phyloP scores from a whole-genome alignment of 306 rosid genomes.

The Prunus dulcis region DNA sequence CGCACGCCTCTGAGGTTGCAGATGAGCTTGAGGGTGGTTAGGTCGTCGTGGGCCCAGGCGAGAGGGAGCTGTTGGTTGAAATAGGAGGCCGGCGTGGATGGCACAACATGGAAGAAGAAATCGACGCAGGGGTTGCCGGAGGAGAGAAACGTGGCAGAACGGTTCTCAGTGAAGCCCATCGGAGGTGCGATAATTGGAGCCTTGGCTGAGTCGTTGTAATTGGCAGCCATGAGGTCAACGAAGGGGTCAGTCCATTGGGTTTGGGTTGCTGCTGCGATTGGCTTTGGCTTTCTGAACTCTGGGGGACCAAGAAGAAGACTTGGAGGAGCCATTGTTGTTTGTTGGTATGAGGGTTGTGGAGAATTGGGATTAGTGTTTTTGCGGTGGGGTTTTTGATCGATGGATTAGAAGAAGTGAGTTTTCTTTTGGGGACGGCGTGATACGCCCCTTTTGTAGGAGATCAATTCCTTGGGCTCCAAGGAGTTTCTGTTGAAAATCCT shows the following conservation, averaged over 20 bases:
- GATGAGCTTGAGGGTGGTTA: constrained; percentile 63
- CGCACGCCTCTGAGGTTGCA: constrained; percentile 62
- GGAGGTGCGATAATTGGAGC: background rate
- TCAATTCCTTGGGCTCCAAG: background rate
- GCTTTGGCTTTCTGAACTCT: constrained; percentile 20
- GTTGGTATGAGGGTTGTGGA: background rate
- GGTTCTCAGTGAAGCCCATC: constrained; percentile 26
- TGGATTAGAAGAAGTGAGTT: background rate
- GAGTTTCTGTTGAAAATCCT: too few species aligned
- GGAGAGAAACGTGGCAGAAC: constrained; percentile 11
- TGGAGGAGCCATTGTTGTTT: constrained; percentile 41
- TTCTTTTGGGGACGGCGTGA: background rate
- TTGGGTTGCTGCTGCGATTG: background rate
- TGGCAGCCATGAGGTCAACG: constrained; percentile 32
- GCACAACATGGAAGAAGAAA: constrained; percentile 52
- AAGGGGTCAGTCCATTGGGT: constrained; percentile 20
- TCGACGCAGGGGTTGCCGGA: constrained; percentile 61
- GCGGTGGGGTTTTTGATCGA: background rate
- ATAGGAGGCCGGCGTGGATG: constrained; percentile 31
- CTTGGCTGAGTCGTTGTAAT: constrained; percentile 23
- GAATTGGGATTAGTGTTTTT: background rate
- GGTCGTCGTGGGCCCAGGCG: constrained; percentile 49
- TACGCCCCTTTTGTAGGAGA: background rate
- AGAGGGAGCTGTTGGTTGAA: constrained; percentile 24
- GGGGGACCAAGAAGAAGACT: constrained; percentile 57